Evolutionary conservation across 129 eudicot species (phyloP).

Genomic region (Arctium lappa): DNA sequence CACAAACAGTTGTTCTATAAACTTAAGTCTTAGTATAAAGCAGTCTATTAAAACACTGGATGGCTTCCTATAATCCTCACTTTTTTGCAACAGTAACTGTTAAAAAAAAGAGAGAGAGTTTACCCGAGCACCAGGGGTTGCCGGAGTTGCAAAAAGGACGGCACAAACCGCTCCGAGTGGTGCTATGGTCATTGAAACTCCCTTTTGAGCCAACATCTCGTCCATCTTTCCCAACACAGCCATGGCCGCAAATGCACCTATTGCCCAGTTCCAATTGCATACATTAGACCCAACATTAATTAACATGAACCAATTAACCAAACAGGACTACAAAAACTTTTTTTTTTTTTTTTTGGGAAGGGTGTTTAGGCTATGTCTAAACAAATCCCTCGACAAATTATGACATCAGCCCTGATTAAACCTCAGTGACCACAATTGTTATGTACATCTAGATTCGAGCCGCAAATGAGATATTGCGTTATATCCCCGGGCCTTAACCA

Average conservation of each 20-base stretch:
- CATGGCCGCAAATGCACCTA: slow-evolving; percentile 98
- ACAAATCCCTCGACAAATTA: too few relatives aligned
- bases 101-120: not conserved
- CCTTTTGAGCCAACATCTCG: slow-evolving; percentile 63
- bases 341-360: too few relatives aligned
- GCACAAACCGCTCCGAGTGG: slow-evolving; percentile 96
- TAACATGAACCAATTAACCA: not conserved
- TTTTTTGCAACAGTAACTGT: not conserved
- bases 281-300: not conserved
- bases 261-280: not conserved
- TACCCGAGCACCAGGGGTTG: slow-evolving; percentile 86
- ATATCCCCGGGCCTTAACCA: too few relatives aligned
- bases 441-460: too few relatives aligned
- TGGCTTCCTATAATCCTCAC: not conserved
- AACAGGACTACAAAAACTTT: not conserved
- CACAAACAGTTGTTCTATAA: too few relatives aligned
- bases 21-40: too few relatives aligned
- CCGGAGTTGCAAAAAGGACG: slow-evolving; percentile 77
- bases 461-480: too few relatives aligned
- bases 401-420: too few relatives aligned
- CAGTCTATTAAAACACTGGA: not conserved
- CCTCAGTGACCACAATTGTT: too few relatives aligned
- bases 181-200: slow-evolving; percentile 79
- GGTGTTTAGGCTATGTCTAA: too few relatives aligned
- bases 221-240: slow-evolving; percentile 87